These are phyloP conservation scores for Lecanosticta acicola DNA, from an alignment of 2,329 filamentous ascomycete genomes.

Conservation along the genomic window DNA sequence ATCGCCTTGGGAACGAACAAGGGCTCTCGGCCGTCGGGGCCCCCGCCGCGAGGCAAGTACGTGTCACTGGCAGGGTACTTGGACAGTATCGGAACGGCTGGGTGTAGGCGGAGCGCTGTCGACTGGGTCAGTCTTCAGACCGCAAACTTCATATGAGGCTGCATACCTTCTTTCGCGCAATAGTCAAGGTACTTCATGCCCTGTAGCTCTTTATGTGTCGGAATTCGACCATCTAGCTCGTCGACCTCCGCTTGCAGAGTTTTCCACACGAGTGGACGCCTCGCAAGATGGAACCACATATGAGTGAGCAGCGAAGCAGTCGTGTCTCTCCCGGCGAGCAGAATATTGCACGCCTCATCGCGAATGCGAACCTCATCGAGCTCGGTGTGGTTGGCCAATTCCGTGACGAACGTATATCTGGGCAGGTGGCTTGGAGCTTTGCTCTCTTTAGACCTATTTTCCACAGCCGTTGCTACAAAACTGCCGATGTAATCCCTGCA, in stretches of 20 bases:
- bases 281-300: conserved; percentile 29
- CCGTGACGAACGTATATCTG: conserved; percentile 49
- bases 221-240: conserved; percentile 34
- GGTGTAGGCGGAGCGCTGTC: conserved; percentile 59
- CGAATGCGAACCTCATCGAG: conserved; percentile 34
- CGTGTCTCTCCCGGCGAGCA: conserved; percentile 50
- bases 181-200: conserved; percentile 40
- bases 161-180: conserved; percentile 55
- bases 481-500: not conserved
- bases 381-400: conserved; percentile 44
- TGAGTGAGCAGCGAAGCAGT: conserved; percentile 45
- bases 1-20: conserved; percentile 38
- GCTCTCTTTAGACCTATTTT: not conserved
- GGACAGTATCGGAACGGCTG: conserved; percentile 70
- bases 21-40: conserved; percentile 47
- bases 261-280: conserved; percentile 18
- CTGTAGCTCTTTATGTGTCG: conserved; percentile 31
- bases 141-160: too few relatives aligned
- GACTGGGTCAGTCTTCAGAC: not conserved
- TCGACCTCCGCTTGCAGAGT: conserved; percentile 25
- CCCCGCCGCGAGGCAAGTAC: conserved; percentile 60
- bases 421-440: not conserved
- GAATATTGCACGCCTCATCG: conserved; percentile 43
- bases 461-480: conserved; percentile 11
- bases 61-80: conserved; percentile 65